Evolutionary conservation across 140 eudicot species (phyloP).

Genomic region (Flaveria floridana): DNA sequence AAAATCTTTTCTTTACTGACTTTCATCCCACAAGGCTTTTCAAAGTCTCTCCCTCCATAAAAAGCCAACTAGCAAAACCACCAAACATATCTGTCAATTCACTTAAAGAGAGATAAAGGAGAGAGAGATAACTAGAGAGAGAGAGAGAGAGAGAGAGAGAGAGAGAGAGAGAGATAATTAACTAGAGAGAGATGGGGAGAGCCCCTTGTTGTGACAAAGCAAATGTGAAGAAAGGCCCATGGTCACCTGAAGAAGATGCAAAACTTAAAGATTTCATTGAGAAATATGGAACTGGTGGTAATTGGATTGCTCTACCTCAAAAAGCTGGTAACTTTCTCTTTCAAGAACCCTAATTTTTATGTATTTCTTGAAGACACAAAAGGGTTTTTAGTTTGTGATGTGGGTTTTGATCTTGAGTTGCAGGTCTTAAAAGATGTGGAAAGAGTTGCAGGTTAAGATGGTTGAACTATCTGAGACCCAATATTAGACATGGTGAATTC

Average conservation of each 20-base stretch:
- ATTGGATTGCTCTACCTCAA: constrained; percentile 65
- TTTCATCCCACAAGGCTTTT: constrained; percentile 24
- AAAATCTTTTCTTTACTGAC: constrained; percentile 37
- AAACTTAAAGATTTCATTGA: constrained; percentile 54
- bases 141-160: constrained; percentile 25
- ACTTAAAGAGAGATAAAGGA: constrained; percentile 17
- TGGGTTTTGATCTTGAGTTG: neutral
- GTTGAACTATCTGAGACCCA: constrained; percentile 53
- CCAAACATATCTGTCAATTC: constrained; percentile 42
- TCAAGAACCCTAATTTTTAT: neutral
- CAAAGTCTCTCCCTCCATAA: constrained; percentile 34
- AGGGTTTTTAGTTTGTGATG: neutral
- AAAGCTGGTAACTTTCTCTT: constrained; percentile 48
- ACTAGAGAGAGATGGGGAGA: constrained; percentile 43
- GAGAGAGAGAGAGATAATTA: neutral
- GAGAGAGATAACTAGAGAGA: neutral
- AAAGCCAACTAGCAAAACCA: constrained; percentile 36
- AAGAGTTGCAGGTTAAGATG: constrained; percentile 59
- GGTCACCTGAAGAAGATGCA: constrained; percentile 65
- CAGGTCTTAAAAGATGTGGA: constrained; percentile 59
- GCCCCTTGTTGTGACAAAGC: constrained; percentile 67
- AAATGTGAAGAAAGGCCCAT: constrained; percentile 55
- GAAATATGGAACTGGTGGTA: constrained; percentile 54
- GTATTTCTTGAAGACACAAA: constrained; percentile 1
- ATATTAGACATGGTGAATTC: constrained; percentile 57